Evolutionary conservation across 2,329 filamentous ascomycete species (phyloP), one percentile per base, ranked within the genome.

Genomic region (Parafenestella ontariensis): DNA sequence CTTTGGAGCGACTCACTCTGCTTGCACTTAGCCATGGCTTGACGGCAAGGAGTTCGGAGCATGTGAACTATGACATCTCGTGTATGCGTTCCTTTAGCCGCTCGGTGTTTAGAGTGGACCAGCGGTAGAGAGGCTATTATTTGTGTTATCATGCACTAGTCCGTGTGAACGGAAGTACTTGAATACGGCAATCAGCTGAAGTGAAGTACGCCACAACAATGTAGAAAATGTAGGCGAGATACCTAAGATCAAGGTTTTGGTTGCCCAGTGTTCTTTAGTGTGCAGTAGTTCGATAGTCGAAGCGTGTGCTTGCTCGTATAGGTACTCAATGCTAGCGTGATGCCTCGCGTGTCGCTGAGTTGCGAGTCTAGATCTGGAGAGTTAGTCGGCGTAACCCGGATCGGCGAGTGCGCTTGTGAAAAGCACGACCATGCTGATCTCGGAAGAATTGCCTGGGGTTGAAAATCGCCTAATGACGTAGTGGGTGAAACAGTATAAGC

Each of bases 11-110:
- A 34, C 15, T 34, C 31, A n/a, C 10, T 15, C 13, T 34, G 3
- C 13, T 40, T 40, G 37, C 20, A 21, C 20, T 24, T 40, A 13
- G 2, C 21, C 18, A 24, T 40, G n/a, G n/a, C 18, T 40, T 40
- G 9, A 7, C 37, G 18, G 21, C 20, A 39, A 10, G 17, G 13
- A 6, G 6, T 24, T 9, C 20, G 8, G n/a, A 26, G 11, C 41
- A 43, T 18, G 26, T 26, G 8, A 43, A 28, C 5, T 31, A 26
- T 43, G 24, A 43, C n/a, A n/a, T 43, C 49, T 47, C 44, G 49
- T 47, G 21, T 52, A 42, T 42, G 43, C 37, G 44, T 28, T 21
- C 21, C 20, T 52, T 52, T 47, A 52, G 37, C 49, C 49, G 37
- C 29, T 20, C n/a, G n/a, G 29, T n/a, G 18, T 23, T 18, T 11